Percentiles rank a stretch among this genome's conserved stretches.
phyloP scores from a whole-genome alignment of 768 basidiomycete species.

The Kwoniella bestiolae region DNA sequence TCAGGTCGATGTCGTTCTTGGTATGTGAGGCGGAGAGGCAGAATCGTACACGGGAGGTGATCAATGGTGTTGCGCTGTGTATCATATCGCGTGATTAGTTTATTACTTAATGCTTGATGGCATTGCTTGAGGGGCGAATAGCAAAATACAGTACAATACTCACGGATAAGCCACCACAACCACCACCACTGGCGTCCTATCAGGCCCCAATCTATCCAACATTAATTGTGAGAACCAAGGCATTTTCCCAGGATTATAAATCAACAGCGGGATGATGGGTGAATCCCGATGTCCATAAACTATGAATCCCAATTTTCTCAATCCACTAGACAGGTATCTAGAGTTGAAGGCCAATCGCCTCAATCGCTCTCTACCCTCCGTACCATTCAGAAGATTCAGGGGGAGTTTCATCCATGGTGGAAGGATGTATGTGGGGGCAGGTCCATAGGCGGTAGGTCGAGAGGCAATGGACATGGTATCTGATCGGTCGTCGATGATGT shows the following conservation, averaged over 20 bases:
- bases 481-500: constrained; percentile 49
- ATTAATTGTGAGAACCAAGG: constrained; percentile 86
- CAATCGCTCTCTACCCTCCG: constrained; percentile 79
- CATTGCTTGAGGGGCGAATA: not conserved
- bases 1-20: constrained; percentile 89
- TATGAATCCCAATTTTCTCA: constrained; percentile 93
- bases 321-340: constrained; percentile 82
- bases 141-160: constrained; percentile 29
- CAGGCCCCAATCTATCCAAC: constrained; percentile 62
- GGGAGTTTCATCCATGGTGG: constrained; percentile 82
- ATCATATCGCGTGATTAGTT: constrained; percentile 2
- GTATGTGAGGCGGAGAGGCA: constrained; percentile 94
- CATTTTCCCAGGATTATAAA: constrained; percentile 96
- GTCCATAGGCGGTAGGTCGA: constrained; percentile 61
- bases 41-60: constrained; percentile 87
- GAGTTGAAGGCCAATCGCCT: constrained; percentile 92
- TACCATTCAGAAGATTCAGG: constrained; percentile 72
- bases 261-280: constrained; percentile 87
- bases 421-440: constrained; percentile 67
- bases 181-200: constrained; percentile 74
- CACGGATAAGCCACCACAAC: constrained; percentile 81
- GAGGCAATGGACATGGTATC: constrained; percentile 56
- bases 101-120: not conserved
- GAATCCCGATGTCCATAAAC: constrained; percentile 89
- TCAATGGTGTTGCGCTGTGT: constrained; percentile 73